Evolutionary conservation across 176 grass and related monocot genomes (phyloP).

Genomic region (Aegilops umbellulata): DNA sequence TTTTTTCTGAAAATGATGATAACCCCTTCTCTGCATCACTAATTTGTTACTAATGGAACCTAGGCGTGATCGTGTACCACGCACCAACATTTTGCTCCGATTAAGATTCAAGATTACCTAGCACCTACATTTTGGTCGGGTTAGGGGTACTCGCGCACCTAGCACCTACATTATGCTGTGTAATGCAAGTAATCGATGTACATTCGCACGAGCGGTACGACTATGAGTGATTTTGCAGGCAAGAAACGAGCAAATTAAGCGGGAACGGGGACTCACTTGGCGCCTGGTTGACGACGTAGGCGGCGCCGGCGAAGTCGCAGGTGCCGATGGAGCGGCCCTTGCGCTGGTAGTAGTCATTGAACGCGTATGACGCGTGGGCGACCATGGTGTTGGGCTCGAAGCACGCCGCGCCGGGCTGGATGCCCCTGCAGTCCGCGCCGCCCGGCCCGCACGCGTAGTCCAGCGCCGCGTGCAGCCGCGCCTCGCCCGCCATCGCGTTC

Average conservation of each 20-base stretch:
- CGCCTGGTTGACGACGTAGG: slow-evolving; percentile 59
- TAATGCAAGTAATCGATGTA: neutral
- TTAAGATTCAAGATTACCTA: too few relatives aligned
- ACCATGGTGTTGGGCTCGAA: slow-evolving; percentile 85
- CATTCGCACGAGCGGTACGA: neutral
- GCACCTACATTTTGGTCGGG: neutral
- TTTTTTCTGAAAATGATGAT: too few relatives aligned
- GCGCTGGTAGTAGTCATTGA: slow-evolving; percentile 84
- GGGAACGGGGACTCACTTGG: slow-evolving; percentile 44
- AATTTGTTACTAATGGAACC: too few relatives aligned
- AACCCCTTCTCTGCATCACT: too few relatives aligned
- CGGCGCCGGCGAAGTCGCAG: slow-evolving; percentile 81
- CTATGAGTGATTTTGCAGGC: neutral
- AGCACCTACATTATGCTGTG: neutral
- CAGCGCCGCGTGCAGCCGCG: slow-evolving; percentile 58
- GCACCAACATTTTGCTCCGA: too few relatives aligned
- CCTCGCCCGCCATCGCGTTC: slow-evolving; percentile 48
- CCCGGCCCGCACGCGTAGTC: slow-evolving; percentile 88
- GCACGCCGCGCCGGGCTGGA: slow-evolving; percentile 80
- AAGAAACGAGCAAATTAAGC: neutral
- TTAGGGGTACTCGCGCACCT: neutral
- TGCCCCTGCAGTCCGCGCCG: slow-evolving; percentile 72
- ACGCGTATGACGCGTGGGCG: slow-evolving; percentile 70
- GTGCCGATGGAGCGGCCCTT: slow-evolving; percentile 57
- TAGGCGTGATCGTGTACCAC: neutral